phyloP scores from a whole-genome alignment of 2,329 filamentous ascomycete genomes.

The Xylariaceae sp. region DNA sequence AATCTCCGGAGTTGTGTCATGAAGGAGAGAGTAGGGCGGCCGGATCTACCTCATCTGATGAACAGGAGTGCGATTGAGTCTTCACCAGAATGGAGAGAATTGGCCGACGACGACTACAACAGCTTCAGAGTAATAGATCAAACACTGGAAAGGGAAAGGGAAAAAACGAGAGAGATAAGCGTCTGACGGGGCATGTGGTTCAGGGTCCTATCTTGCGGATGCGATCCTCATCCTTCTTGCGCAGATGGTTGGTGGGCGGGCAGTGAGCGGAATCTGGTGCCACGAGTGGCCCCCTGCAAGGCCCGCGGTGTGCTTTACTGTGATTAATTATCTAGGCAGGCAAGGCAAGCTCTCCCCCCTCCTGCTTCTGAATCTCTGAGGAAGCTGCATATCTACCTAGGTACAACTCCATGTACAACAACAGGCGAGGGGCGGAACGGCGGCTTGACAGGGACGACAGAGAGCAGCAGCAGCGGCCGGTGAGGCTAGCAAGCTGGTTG shows the following conservation, averaged over 20 bases:
- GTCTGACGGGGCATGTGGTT: slow-evolving; percentile 24
- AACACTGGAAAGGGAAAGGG: slow-evolving; percentile 20
- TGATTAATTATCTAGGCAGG: neutral
- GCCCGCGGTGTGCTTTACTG: no score
- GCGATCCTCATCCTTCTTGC: slow-evolving; percentile 21
- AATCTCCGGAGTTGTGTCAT: slow-evolving; percentile 34
- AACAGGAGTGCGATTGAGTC: slow-evolving; percentile 15
- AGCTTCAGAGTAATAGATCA: slow-evolving; percentile 15
- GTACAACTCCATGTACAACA: no score
- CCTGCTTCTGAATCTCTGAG: neutral
- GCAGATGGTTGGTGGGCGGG: slow-evolving; percentile 3
- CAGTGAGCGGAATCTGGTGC: slow-evolving; percentile 18
- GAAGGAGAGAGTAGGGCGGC: slow-evolving; percentile 18
- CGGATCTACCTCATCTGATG: slow-evolving; percentile 28
- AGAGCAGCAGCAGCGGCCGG: no score
- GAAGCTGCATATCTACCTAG: slow-evolving; percentile 9
- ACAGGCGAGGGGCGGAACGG: no score
- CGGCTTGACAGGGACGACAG: no score
- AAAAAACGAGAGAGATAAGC: slow-evolving; percentile 28
- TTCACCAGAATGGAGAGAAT: slow-evolving; percentile 21
- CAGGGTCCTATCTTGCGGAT: slow-evolving; percentile 28
- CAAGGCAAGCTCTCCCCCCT: neutral
- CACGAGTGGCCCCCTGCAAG: slow-evolving; percentile 7
- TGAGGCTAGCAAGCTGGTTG: no score
- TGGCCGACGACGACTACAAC: slow-evolving; percentile 15